phyloP scores from a whole-genome alignment of 2,329 filamentous ascomycete genomes.

The Fusarium sp. region DNA sequence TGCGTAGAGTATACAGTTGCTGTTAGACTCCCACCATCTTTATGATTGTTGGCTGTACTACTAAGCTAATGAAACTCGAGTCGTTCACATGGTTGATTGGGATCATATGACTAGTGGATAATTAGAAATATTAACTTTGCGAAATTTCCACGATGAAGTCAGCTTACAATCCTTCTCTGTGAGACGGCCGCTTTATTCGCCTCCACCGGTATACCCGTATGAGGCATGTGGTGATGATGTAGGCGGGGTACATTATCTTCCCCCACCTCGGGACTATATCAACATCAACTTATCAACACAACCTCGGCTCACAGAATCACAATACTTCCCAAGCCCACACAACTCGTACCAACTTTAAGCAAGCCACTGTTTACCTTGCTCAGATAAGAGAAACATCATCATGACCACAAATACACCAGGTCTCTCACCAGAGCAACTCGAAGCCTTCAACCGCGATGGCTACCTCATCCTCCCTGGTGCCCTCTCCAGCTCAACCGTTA shows the following conservation, averaged over 20 bases:
- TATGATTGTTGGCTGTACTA: too few relatives aligned
- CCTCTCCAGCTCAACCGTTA: conserved; percentile 73
- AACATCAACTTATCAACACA: conserved; percentile 21
- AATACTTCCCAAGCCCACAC: not conserved
- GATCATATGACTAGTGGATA: not conserved
- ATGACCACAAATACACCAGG: conserved; percentile 53
- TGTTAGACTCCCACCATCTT: too few relatives aligned
- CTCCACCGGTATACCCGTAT: not conserved
- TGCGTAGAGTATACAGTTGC: too few relatives aligned
- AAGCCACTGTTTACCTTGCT: not conserved
- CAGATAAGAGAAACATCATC: not conserved
- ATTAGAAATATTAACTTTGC: not conserved
- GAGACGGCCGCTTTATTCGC: not conserved
- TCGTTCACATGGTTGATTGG: not conserved
- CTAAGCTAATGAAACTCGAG: not conserved
- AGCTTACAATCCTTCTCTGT: not conserved
- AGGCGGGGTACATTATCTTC: conserved; percentile 37
- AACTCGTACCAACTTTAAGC: not conserved
- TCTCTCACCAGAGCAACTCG: conserved; percentile 77
- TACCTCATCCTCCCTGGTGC: conserved; percentile 89
- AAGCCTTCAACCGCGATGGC: conserved; percentile 82
- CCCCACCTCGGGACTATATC: conserved; percentile 33
- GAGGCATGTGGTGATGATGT: conserved; percentile 22
- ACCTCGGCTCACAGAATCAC: conserved; percentile 4
- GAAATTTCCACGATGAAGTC: not conserved